Base-by-base conservation (phyloP, 1,284 basidiomycete species). In the Cryptococcus sp. region DNA sequence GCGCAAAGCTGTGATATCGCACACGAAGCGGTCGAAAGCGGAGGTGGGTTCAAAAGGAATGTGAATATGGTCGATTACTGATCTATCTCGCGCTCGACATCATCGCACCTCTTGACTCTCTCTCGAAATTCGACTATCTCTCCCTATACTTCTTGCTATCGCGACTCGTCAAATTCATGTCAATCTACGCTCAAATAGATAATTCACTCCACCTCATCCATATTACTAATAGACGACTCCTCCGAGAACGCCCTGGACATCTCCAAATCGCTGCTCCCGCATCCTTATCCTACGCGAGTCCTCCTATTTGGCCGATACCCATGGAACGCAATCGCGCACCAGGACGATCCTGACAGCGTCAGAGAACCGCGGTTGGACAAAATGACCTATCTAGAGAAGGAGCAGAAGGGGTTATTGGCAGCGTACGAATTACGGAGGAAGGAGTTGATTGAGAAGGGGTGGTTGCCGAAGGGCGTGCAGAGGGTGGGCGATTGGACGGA, bases 171-270 rank as follows among this genome's bases (percentile, higher is more conserved):
- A 25, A 13, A 19, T 41, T 48, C 8, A 31, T 38, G 11, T 22
- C 46, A 45, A 13, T 25, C 8, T 38, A 4, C 17, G 8, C 22
- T 47, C 47, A 7, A n/a, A 6, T 57, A 88, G 86, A 84, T 88
- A 47, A 88, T 88, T 71, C 77, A 83, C 51, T 82, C 84, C 60
- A 78, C 89, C 16, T 81, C 82, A 23, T 87, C 88, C 17, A 79
- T 82, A 48, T 73, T 91, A 42, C 78, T 91, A 51, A 85, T 91
- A 57, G 89, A 91, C 77, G 89, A 91, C 78, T 89, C 88, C 3
- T 73, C 86, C 39, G 89, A 91, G 75, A 90, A 91, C 73, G 87
- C 87, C 17, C 67, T 88, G 15, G 82, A 85, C 56, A 85, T 85
- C 59, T 81, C 82, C 0, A 71, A 69, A 8, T 50, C 63, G 7